Evolutionary conservation across 345 rosid species (phyloP), one percentile per base, ranked within the genome.

Genomic region (Ceriops decandra): DNA sequence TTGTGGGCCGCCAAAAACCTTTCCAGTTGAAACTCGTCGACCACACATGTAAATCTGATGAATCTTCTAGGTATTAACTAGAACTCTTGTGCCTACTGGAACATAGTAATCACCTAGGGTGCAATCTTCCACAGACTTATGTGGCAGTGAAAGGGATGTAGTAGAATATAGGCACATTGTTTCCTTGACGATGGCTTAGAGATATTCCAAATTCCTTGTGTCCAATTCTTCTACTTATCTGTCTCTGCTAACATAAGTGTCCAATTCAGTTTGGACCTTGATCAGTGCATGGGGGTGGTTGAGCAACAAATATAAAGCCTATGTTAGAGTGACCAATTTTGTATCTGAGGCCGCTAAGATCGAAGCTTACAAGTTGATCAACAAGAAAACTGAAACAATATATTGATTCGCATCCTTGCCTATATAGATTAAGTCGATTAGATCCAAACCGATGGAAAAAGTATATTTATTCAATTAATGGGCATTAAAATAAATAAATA

Each of bases 121-220:
- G 76, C 90, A 82, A 42, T 85, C 90, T 61, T 82, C 80, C 72
- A 61, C 64, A 47, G 85, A 84, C 38, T 84, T 80, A 28, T 83
- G 80, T 7, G 82, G 88, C 4, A 85, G 82, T 38, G 75, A 70
- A 17, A 87, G 80, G 6, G 96, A 89, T 6, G 70, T 81, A 0
- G 85, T 82, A 20, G 96, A 90, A 74, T 86, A 83, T 19, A 89
- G 59, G 11, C 90, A 72, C 36, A 87, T 66, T 7, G 88, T 80
- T 73, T 89, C 92, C 74, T 85, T 89, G 73, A 84, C 30, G 26
- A 85, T 76, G 6, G 92, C 89, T 63, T 85, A 86, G 52, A 90
- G 76, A 68, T 86, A 86, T 6, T 68, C 70, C 2, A 87, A 73
- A 31, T 76, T 77, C 59, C 77, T 70, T 2, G 85, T 58, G 82